Conservation (phyloP, 2,329 filamentous ascomycete genomes). For the Botryotinia globosa region DNA sequence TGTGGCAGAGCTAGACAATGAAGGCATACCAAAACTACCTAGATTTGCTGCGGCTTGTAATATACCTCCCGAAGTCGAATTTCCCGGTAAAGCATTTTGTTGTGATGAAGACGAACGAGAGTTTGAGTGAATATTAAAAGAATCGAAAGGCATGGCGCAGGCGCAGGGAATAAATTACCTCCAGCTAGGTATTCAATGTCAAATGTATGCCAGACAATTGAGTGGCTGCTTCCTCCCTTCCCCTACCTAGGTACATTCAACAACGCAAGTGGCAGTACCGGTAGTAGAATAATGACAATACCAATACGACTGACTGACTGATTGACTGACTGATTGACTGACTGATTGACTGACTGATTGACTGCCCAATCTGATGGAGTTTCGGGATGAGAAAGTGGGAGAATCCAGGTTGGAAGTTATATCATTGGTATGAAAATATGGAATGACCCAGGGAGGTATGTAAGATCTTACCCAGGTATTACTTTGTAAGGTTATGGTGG, state of each 20-base stretch:
- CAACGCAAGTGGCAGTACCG: background rate
- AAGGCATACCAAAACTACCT: constrained; percentile 35
- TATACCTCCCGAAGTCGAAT: constrained; percentile 31
- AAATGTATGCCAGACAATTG: background rate
- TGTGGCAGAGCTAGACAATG: constrained; percentile 32
- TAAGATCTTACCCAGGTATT: too few relatives aligned
- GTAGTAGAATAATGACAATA: background rate
- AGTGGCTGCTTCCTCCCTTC: background rate
- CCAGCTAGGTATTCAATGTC: background rate
- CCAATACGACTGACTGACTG: background rate
- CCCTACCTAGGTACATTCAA: background rate
- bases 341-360: background rate
- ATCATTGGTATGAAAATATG: background rate
- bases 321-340: background rate
- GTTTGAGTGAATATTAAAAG: constrained; percentile 29
- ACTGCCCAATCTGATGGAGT: background rate
- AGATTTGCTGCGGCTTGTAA: constrained; percentile 36
- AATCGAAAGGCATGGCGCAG: constrained; percentile 22
- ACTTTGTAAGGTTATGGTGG: background rate
- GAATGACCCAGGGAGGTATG: background rate
- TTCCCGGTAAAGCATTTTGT: constrained; percentile 29
- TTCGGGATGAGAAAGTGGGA: background rate
- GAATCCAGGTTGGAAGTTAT: background rate
- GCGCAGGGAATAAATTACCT: background rate
- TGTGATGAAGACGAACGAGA: constrained; percentile 28